Conservation (phyloP, 495 filamentous ascomycete species). For the Neurospora discreta region DNA sequence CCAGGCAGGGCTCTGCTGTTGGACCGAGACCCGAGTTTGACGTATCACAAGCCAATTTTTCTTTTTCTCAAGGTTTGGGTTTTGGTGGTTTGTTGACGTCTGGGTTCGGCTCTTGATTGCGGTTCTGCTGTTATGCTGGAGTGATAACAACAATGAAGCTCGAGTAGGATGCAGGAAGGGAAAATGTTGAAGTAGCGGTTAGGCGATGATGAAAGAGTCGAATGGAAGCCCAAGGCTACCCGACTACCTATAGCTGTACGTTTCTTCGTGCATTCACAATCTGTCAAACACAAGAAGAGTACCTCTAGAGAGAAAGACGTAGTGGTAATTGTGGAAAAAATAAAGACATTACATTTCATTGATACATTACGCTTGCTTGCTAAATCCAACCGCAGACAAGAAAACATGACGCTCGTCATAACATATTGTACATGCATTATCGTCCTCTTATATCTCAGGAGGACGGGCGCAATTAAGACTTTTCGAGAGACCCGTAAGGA, state of each 20-base stretch:
- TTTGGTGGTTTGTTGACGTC: background rate
- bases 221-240: background rate
- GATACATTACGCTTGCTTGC: background rate
- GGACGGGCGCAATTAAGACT: background rate
- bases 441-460: background rate
- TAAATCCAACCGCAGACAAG: background rate
- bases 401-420: background rate
- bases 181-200: background rate
- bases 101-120: background rate
- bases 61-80: too few species aligned
- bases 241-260: too few species aligned
- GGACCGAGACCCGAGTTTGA: background rate
- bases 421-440: background rate
- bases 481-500: background rate
- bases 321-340: background rate
- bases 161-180: too few species aligned
- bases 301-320: background rate
- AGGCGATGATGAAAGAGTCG: background rate
- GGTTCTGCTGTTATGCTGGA: background rate
- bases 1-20: background rate
- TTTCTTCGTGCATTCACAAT: too few species aligned
- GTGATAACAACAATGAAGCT: too few species aligned
- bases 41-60: background rate
- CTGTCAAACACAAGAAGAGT: background rate
- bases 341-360: background rate